Conservation (phyloP, 768 basidiomycete genomes). For the Tricholomella constricta region DNA sequence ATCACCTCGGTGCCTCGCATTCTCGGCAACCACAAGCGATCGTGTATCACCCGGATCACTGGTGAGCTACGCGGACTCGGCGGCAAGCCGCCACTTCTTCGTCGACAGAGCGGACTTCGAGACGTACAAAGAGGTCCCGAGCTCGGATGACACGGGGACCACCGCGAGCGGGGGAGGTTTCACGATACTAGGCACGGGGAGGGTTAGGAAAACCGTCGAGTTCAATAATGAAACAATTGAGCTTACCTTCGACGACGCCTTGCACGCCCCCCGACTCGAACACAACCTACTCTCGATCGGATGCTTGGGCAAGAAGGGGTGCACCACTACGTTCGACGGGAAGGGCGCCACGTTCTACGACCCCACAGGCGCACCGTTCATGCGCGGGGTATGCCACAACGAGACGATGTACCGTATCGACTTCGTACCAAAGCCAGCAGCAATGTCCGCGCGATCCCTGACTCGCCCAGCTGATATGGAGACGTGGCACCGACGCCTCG, state of each 20-base stretch:
- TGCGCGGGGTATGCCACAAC: neutral
- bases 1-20: neutral
- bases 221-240: neutral
- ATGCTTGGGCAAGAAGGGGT: neutral
- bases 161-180: neutral
- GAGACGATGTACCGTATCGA: neutral
- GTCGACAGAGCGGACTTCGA: neutral
- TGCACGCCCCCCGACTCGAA: constrained; percentile 6
- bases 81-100: neutral
- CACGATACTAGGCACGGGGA: neutral
- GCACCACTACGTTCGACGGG: neutral
- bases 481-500: neutral
- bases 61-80: neutral
- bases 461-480: neutral
- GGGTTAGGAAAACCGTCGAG: neutral
- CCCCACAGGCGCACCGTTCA: neutral
- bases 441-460: neutral
- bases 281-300: constrained; percentile 13
- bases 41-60: neutral
- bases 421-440: neutral
- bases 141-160: neutral
- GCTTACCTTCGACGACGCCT: constrained; percentile 5
- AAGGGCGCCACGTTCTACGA: neutral
- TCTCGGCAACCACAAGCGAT: neutral
- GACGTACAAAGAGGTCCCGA: neutral